Evolutionary conservation across 106 monocot species (phyloP).

Genomic region (Platanthera guangdongensis): DNA sequence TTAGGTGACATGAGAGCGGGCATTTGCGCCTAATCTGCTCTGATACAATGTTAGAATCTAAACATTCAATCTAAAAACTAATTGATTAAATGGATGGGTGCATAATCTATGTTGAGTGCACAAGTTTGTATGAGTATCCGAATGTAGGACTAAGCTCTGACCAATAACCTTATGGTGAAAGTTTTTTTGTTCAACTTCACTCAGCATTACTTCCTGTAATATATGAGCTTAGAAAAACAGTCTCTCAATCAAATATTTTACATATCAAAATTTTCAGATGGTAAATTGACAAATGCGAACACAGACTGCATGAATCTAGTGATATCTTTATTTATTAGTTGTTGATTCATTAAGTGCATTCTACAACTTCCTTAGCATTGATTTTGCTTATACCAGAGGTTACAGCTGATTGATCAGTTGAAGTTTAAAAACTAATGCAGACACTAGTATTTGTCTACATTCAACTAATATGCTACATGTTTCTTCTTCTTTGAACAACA

Average conservation of each 20-base stretch:
- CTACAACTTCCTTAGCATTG: not conserved
- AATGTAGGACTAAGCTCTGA: no score
- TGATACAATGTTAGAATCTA: no score
- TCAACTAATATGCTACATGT: not conserved
- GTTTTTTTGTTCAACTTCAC: not conserved
- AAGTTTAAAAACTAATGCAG: not conserved
- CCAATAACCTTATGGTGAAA: not conserved
- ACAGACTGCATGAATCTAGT: not conserved
- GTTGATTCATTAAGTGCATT: not conserved
- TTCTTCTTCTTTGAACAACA: not conserved
- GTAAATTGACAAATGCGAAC: not conserved
- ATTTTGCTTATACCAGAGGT: not conserved
- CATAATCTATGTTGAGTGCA: no score
- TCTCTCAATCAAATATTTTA: not conserved
- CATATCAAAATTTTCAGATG: not conserved
- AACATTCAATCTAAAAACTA: no score
- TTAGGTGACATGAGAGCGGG: no score
- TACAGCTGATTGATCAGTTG: not conserved
- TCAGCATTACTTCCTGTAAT: not conserved
- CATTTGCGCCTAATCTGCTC: no score
- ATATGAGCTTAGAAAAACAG: not conserved
- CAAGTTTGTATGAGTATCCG: no score
- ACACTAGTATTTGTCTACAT: not conserved
- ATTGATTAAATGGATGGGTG: no score
- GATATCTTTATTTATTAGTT: not conserved